Evolutionary conservation across 345 rosid genomes (phyloP).

Genomic region (Mercurialis annua): DNA sequence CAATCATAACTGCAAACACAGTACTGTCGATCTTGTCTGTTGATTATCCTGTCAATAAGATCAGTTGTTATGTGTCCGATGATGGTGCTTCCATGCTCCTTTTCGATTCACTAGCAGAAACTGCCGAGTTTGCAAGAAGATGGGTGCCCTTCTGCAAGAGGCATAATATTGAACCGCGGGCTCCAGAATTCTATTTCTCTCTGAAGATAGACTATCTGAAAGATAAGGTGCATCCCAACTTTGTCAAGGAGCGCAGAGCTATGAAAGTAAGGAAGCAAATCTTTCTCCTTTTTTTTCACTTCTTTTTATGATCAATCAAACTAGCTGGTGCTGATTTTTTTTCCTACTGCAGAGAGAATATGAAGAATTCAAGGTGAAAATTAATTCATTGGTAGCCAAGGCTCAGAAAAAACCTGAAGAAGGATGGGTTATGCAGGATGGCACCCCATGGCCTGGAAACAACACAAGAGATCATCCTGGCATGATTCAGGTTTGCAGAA

Average conservation of each 20-base stretch:
- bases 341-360: slow-evolving; percentile 71
- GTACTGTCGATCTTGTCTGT: slow-evolving; percentile 74
- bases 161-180: slow-evolving; percentile 79
- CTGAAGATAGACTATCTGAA: slow-evolving; percentile 95
- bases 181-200: slow-evolving; percentile 89
- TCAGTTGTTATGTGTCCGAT: slow-evolving; percentile 92
- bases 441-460: slow-evolving; percentile 99
- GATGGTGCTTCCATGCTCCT: slow-evolving; percentile 97
- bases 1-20: slow-evolving; percentile 91
- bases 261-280: slow-evolving; percentile 61
- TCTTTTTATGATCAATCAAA: not conserved
- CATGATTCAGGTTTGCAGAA: slow-evolving; percentile 74
- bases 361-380: slow-evolving; percentile 93
- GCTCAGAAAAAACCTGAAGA: slow-evolving; percentile 98
- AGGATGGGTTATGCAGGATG: slow-evolving; percentile 99
- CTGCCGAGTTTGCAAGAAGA: slow-evolving; percentile 92
- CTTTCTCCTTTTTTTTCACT: not conserved
- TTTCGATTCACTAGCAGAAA: slow-evolving; percentile 80
- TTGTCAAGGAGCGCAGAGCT: slow-evolving; percentile 96
- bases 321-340: not conserved
- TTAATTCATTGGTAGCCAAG: slow-evolving; percentile 83
- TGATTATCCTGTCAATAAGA: slow-evolving; percentile 85
- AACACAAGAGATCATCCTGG: slow-evolving; percentile 99
- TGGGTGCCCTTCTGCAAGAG: slow-evolving; percentile 97
- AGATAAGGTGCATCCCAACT: slow-evolving; percentile 86